Evolutionary conservation across 139 green algal species (phyloP).

Genomic region (Chlorella sp.): DNA sequence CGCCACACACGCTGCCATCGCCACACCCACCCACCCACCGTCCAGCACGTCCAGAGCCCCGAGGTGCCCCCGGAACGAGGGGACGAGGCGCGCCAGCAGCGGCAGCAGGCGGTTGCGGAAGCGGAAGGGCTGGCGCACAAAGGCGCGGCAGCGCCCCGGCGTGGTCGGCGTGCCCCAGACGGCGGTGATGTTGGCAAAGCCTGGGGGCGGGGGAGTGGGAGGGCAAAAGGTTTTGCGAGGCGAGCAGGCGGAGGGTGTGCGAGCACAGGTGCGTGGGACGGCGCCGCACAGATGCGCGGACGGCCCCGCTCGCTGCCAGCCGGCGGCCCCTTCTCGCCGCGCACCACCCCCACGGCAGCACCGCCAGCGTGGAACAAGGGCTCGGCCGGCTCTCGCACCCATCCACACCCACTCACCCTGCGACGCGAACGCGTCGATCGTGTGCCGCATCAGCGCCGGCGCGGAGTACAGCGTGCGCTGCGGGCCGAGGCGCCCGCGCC

Average conservation of each 20-base stretch:
- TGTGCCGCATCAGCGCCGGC: slow-evolving; percentile 50
- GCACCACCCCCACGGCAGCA: no score
- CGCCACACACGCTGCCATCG: not conserved
- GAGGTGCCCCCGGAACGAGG: slow-evolving; percentile 42
- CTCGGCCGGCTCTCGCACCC: no score
- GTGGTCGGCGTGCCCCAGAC: slow-evolving; percentile 43
- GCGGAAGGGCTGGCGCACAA: slow-evolving; percentile 55
- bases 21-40: slow-evolving; percentile 6
- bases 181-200: no score
- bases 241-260: no score
- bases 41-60: slow-evolving; percentile 55
- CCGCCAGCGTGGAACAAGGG: no score
- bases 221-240: no score
- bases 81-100: slow-evolving; percentile 24
- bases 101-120: slow-evolving; percentile 49
- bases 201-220: no score
- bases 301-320: no score
- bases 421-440: slow-evolving; percentile 49
- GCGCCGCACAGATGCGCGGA: no score
- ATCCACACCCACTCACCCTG: not conserved
- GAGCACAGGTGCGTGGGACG: no score
- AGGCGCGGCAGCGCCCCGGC: slow-evolving; percentile 42
- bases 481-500: slow-evolving; percentile 40
- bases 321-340: no score
- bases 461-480: slow-evolving; percentile 45